Evolutionary conservation across 169 alveolate genomes (phyloP), one percentile per base, ranked within the genome.

Genomic region (Amoebophrya sp.): DNA sequence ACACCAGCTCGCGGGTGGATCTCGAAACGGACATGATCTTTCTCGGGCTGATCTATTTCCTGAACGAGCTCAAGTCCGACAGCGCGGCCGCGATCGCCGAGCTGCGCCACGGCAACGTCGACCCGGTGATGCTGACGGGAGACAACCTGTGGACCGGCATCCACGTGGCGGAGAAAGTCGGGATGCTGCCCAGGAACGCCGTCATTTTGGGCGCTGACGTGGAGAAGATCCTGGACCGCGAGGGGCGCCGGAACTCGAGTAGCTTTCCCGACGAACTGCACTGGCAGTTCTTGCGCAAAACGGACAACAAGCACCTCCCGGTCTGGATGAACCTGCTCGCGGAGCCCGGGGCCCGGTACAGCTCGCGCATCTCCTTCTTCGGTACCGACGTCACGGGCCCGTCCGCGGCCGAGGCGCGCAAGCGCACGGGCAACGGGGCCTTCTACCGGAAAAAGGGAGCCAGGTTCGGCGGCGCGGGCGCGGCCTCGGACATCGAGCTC

Each of bases 1-100:
- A 66, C 83, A 66, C 83, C 35, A 66, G 83, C 83, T 66, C 83
- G 29, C 83, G 83, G 32, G 83, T 66, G 38, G 83, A 66, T 25
- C 83, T 66, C 7, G 83, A 66, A 25, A 7, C 12, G 83, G 83
- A 66, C 83, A 18, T 66, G 38, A 25, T 25, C 32, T 66, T 66
- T n/a, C 35, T 66, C 32, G 83, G 83, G 12, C 83, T 66, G 7
- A 66, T 66, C 83, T 66, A 66, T 25, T 66, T 66, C 83, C 29
- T n/a, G 38, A 66, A 66, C 83, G 83, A 66, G 10, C 83, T 66
- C 2, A 66, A 66, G 83, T n/a, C 83, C 32, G 83, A 66, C 83
- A 7, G 32, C 32, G 32, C 35, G 2, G 83, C 83, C 10, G 83
- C 83, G 38, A 66, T 66, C 83, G 83, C 83, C 32, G 83, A 66